Evolutionary conservation across 148 eudicot genomes (phyloP).

Genomic region (Amaranthus hypochondriacus): DNA sequence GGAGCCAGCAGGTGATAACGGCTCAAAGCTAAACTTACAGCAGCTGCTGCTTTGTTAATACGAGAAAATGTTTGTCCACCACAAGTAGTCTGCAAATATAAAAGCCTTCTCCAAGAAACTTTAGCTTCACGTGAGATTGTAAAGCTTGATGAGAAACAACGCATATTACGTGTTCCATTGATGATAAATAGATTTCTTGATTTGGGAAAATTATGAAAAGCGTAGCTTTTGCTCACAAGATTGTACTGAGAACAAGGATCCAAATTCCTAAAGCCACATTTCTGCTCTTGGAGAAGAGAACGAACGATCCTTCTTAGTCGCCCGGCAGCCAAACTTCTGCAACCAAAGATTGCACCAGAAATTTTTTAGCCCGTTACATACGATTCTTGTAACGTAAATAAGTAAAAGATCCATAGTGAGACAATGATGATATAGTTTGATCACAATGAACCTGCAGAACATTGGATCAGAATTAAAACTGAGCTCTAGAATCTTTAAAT

Average conservation of each 20-base stretch:
- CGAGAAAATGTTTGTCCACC: constrained; percentile 40
- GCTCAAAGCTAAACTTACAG: constrained; percentile 60
- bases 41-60: constrained; percentile 54
- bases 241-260: constrained; percentile 30
- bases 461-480: neutral
- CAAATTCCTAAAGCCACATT: constrained; percentile 28
- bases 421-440: neutral
- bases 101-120: constrained; percentile 57
- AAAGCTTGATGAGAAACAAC: constrained; percentile 31
- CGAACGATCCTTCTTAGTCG: constrained; percentile 35
- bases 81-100: constrained; percentile 38
- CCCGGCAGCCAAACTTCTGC: constrained; percentile 44
- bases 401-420: constrained; percentile 3
- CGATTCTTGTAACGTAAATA: neutral
- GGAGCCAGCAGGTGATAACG: constrained; percentile 63
- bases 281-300: constrained; percentile 35
- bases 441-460: neutral
- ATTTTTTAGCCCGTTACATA: neutral
- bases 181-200: constrained; percentile 17
- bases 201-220: constrained; percentile 23
- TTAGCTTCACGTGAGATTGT: constrained; percentile 45
- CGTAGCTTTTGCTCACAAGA: constrained; percentile 28
- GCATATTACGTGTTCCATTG: constrained; percentile 27
- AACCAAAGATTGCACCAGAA: constrained; percentile 11
- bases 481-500: neutral